Conservation (phyloP, 345 rosid genomes). For the Nasturtium officinale region DNA sequence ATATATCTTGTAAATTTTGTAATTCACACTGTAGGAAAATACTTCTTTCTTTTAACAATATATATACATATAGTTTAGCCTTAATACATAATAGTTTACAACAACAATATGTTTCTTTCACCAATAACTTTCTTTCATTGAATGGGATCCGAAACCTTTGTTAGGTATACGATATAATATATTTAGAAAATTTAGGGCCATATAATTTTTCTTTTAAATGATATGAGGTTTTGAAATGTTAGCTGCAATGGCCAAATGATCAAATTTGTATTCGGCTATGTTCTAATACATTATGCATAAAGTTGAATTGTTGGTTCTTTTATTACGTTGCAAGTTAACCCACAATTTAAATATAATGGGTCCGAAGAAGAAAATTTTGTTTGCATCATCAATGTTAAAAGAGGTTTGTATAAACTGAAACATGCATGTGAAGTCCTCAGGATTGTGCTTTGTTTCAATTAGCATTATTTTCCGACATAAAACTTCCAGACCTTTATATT, state of each 20-base stretch:
- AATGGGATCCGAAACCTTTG: neutral
- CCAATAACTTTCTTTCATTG: neutral
- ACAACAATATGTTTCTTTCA: neutral
- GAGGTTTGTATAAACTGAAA: conserved; percentile 5
- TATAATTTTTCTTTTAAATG: neutral
- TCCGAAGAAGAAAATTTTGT: neutral
- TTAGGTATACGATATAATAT: neutral
- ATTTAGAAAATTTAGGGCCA: neutral
- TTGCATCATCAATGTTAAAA: neutral
- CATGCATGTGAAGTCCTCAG: conserved; percentile 11
- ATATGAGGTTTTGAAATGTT: neutral
- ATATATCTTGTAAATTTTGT: neutral
- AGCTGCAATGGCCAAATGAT: neutral
- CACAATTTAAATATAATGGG: conserved; percentile 1
- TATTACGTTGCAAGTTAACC: neutral
- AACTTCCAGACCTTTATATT: conserved; percentile 15
- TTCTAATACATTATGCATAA: neutral
- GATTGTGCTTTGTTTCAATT: conserved; percentile 25
- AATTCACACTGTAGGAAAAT: neutral
- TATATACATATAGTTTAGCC: neutral
- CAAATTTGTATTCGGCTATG: neutral
- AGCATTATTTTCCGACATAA: conserved; percentile 13
- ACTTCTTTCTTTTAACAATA: neutral
- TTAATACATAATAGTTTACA: neutral
- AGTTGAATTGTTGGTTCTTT: neutral